phyloP scores from a whole-genome alignment of 768 basidiomycete species.

The Tricholoma terreum region DNA sequence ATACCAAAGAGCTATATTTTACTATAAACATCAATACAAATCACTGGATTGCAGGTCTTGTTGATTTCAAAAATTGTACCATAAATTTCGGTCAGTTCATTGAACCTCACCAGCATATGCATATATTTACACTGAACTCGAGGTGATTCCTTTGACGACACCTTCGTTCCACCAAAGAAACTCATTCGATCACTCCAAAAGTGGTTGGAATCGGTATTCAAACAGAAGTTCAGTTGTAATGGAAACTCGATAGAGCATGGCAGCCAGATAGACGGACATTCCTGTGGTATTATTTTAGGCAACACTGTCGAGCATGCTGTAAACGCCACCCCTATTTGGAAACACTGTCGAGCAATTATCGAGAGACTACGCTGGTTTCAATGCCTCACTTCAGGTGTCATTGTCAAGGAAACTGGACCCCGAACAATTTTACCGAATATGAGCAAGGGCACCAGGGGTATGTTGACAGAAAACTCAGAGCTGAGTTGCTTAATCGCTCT shows the following conservation, averaged over 20 bases:
- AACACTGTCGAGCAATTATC: not conserved
- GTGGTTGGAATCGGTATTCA: conserved; percentile 5
- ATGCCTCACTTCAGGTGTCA: conserved; percentile 7
- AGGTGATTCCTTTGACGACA: not conserved
- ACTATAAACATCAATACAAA: conserved; percentile 15
- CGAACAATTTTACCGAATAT: not conserved
- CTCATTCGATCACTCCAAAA: conserved; percentile 4
- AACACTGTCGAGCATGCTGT: conserved; percentile 5
- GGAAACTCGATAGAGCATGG: conserved; percentile 7
- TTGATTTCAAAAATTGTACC: conserved; percentile 11
- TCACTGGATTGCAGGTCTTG: conserved; percentile 19
- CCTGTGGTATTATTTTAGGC: conserved; percentile 6
- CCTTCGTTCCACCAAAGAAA: not conserved
- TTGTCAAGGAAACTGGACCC: conserved; percentile 25
- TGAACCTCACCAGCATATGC: too few relatives aligned
- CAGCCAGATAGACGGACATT: conserved; percentile 2
- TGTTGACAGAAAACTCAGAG: not conserved
- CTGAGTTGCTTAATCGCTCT: not conserved
- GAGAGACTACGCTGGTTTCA: not conserved
- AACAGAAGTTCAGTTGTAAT: not conserved
- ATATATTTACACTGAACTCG: not conserved
- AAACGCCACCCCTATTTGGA: conserved; percentile 1
- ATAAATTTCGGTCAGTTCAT: conserved; percentile 11
- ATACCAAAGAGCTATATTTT: conserved; percentile 8
- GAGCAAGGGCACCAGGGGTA: not conserved